Evolutionary conservation across 305 asterid genomes (phyloP).

Genomic region (Plantago rigida): DNA sequence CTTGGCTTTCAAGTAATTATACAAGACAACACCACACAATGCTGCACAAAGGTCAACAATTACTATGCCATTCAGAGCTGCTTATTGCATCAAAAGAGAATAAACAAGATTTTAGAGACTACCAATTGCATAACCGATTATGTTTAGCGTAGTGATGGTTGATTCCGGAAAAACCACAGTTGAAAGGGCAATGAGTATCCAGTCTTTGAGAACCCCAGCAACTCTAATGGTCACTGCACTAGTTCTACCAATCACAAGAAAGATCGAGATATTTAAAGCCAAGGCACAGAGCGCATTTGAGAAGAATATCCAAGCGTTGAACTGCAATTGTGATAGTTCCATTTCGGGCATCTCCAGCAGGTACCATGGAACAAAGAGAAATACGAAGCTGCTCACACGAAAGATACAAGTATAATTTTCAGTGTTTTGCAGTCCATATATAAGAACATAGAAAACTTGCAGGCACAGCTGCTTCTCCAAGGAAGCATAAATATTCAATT

Average conservation of each 20-base stretch:
- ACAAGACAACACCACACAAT: conserved; percentile 75
- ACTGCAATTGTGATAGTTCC: conserved; percentile 78
- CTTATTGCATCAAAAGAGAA: neutral
- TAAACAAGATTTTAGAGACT: conserved; percentile 15
- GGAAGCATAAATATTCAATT: no score
- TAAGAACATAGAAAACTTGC: conserved; percentile 9
- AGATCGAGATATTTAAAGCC: conserved; percentile 93
- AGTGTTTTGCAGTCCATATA: neutral
- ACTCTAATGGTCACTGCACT: conserved; percentile 97
- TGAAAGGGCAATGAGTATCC: conserved; percentile 94
- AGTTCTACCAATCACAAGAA: conserved; percentile 91
- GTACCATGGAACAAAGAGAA: conserved; percentile 93
- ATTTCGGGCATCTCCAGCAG: conserved; percentile 91
- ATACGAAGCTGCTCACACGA: conserved; percentile 60
- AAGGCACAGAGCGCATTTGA: conserved; percentile 91
- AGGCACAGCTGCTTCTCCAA: no score
- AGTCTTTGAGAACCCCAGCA: conserved; percentile 94
- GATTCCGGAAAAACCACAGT: conserved; percentile 92
- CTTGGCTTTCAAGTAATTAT: conserved; percentile 53
- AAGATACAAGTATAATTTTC: no score
- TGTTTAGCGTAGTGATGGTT: conserved; percentile 66
- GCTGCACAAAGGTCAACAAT: conserved; percentile 40
- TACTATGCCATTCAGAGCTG: conserved; percentile 15
- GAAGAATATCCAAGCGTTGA: conserved; percentile 91
- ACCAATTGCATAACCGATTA: conserved; percentile 95